Evolutionary conservation across 768 basidiomycete genomes (phyloP).

Genomic region (Scleroderma bovista): DNA sequence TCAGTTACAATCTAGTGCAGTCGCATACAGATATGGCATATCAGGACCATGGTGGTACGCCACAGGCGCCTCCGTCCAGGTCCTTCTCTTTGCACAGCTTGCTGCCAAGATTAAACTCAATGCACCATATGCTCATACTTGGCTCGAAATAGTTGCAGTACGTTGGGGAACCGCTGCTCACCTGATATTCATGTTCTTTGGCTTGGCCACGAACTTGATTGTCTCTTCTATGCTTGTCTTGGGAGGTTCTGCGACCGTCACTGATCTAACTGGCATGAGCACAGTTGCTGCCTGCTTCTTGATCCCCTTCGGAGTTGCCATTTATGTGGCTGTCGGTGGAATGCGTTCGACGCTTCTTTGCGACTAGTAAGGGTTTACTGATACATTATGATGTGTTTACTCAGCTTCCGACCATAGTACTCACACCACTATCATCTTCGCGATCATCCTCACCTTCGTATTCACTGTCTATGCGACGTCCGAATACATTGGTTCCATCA

Average conservation of each 20-base stretch:
- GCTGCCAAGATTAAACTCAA: slow-evolving; percentile 93
- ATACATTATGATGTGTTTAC: background rate
- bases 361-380: slow-evolving; percentile 62
- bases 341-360: slow-evolving; percentile 84
- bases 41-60: slow-evolving; percentile 91
- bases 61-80: slow-evolving; percentile 82
- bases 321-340: slow-evolving; percentile 84
- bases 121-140: slow-evolving; percentile 84
- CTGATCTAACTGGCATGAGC: slow-evolving; percentile 82
- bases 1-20: slow-evolving; percentile 73
- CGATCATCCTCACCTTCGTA: slow-evolving; percentile 71
- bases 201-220: slow-evolving; percentile 87
- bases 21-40: slow-evolving; percentile 82
- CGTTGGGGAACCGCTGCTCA: slow-evolving; percentile 83
- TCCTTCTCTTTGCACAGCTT: slow-evolving; percentile 87
- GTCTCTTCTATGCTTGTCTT: slow-evolving; percentile 84
- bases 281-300: slow-evolving; percentile 90
- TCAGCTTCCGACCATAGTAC: slow-evolving; percentile 42
- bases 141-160: slow-evolving; percentile 77
- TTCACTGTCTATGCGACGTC: slow-evolving; percentile 83
- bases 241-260: slow-evolving; percentile 84
- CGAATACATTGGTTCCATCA: slow-evolving; percentile 71
- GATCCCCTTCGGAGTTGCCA: slow-evolving; percentile 80
- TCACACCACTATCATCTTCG: slow-evolving; percentile 81
- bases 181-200: slow-evolving; percentile 85